These are phyloP conservation scores for Amniculicola lignicola DNA, from an alignment of 495 filamentous ascomycete genomes.

Conservation along the genomic window DNA sequence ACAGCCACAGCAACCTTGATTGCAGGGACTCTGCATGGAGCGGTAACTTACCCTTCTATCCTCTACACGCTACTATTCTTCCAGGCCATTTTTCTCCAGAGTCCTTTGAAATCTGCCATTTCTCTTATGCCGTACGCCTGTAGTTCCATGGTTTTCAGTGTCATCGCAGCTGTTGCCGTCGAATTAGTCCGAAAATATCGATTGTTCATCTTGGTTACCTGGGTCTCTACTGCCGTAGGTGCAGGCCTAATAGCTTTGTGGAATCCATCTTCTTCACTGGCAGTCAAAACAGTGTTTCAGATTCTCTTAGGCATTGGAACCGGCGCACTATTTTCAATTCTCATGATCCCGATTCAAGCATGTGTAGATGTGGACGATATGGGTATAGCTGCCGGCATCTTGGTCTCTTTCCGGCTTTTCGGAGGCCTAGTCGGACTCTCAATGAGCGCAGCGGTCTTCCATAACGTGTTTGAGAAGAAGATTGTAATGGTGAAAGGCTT, in stretches of 20 bases:
- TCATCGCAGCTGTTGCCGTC: slow-evolving; percentile 33
- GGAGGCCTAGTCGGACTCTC: slow-evolving; percentile 45
- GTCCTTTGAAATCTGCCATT: too few species aligned
- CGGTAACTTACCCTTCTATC: too few species aligned
- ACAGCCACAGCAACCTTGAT: too few species aligned
- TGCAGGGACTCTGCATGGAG: too few species aligned
- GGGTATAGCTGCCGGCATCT: slow-evolving; percentile 42
- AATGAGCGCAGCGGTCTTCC: slow-evolving; percentile 38
- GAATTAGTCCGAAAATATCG: slow-evolving; percentile 32
- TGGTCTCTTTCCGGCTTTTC: slow-evolving; percentile 44
- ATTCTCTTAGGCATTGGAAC: slow-evolving; percentile 39
- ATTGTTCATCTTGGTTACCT: slow-evolving; percentile 31
- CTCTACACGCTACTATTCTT: too few species aligned
- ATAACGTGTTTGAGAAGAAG: slow-evolving; percentile 31
- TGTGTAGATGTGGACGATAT: slow-evolving; percentile 43
- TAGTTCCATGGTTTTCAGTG: too few species aligned
- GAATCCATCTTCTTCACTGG: background rate
- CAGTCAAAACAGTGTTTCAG: slow-evolving; percentile 29
- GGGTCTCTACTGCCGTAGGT: slow-evolving; percentile 33
- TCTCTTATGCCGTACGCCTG: too few species aligned
- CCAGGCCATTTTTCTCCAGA: too few species aligned
- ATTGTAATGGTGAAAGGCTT: background rate
- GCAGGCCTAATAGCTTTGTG: slow-evolving; percentile 35
- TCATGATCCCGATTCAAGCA: slow-evolving; percentile 40
- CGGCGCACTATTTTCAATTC: slow-evolving; percentile 28